These are phyloP conservation scores for Fusarium sp. DNA, from an alignment of 2,329 filamentous ascomycete genomes.

Conservation along the genomic window DNA sequence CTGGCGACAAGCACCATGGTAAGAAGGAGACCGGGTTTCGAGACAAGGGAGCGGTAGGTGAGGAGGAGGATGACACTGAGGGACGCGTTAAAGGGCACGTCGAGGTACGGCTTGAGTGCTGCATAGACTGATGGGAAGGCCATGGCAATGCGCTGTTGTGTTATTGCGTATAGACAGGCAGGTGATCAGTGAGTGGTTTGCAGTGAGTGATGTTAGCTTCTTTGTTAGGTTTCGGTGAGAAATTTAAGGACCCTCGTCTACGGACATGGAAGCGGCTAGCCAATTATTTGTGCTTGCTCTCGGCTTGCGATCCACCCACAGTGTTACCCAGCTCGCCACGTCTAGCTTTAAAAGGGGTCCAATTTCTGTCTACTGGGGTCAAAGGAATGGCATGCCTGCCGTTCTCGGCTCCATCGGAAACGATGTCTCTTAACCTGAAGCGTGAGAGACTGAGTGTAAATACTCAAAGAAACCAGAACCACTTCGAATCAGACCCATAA, in stretches of 20 bases:
- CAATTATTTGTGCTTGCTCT: background rate
- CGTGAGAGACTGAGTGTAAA: background rate
- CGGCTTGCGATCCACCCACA: background rate
- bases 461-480: background rate
- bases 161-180: background rate
- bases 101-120: background rate
- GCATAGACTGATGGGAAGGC: background rate
- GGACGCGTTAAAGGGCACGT: conserved; percentile 4
- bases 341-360: background rate
- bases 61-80: conserved; percentile 4
- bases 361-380: background rate
- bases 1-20: background rate
- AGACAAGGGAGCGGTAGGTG: background rate
- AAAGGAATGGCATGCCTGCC: background rate
- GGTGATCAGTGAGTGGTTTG: background rate
- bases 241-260: background rate
- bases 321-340: background rate
- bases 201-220: background rate
- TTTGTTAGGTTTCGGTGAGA: background rate
- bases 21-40: background rate
- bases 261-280: background rate
- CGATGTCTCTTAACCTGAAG: background rate
- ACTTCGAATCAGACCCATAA: background rate
- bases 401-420: background rate
- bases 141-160: background rate